Percentiles rank a stretch among this genome's conserved stretches.
phyloP scores from a whole-genome alignment of 2,329 filamentous ascomycete genomes.

The Calcarisporium arbuscula region DNA sequence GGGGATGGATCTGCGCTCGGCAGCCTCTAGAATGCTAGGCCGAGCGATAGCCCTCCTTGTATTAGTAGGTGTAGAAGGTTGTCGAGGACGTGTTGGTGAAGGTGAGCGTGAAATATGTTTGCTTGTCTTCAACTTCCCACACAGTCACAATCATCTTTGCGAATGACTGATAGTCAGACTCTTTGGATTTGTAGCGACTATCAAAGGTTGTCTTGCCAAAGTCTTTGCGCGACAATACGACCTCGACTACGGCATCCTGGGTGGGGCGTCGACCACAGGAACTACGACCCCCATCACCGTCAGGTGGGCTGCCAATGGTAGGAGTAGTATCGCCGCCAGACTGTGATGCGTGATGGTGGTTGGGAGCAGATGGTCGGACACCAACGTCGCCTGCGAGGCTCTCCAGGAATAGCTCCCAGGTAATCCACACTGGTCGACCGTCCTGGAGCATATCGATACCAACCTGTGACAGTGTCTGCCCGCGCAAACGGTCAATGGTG shows the following conservation, averaged over 20 bases:
- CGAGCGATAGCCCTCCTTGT: slow-evolving; percentile 32
- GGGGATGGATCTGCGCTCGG: slow-evolving; percentile 37
- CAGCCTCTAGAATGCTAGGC: slow-evolving; percentile 36
- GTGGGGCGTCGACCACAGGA: slow-evolving; percentile 23
- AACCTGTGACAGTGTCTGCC: slow-evolving; percentile 61
- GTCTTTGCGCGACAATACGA: slow-evolving; percentile 52
- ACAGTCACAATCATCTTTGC: slow-evolving; percentile 73
- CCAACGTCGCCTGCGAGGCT: slow-evolving; percentile 40
- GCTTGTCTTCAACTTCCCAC: slow-evolving; percentile 61
- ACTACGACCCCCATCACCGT: slow-evolving; percentile 26
- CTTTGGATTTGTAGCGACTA: slow-evolving; percentile 26
- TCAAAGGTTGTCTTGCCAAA: slow-evolving; percentile 33
- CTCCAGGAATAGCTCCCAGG: slow-evolving; percentile 54
- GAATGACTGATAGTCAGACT: slow-evolving; percentile 38
- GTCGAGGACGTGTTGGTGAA: slow-evolving; percentile 57
- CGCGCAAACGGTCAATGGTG: slow-evolving; percentile 54
- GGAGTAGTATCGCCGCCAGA: slow-evolving; percentile 30
- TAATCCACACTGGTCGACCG: slow-evolving; percentile 53
- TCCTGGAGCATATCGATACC: slow-evolving; percentile 69
- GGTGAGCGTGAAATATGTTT: slow-evolving; percentile 66
- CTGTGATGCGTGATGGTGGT: slow-evolving; percentile 14
- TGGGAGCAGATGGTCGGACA: slow-evolving; percentile 17
- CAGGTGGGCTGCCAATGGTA: slow-evolving; percentile 18
- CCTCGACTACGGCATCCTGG: slow-evolving; percentile 61
- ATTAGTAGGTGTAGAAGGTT: slow-evolving; percentile 21